These are phyloP conservation scores for Pyracantha coccinea DNA, from an alignment of 331 rosid species.

Conservation along the genomic window DNA sequence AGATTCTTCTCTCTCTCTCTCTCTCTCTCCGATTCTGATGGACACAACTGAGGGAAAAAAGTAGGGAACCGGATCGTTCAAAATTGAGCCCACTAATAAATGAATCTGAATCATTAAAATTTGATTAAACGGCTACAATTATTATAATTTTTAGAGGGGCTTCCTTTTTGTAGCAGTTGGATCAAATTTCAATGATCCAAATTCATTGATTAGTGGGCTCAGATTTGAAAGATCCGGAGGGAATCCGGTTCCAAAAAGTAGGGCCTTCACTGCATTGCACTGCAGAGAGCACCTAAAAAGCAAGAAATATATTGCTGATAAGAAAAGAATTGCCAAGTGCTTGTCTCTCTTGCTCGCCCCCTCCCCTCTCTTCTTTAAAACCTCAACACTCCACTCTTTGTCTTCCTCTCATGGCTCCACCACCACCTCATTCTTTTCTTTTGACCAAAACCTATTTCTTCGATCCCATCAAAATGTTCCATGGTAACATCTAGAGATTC, in stretches of 20 bases:
- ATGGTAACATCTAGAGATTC: neutral
- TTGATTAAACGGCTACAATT: too few species aligned
- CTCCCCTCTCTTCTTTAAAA: neutral
- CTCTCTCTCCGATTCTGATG: neutral
- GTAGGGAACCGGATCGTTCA: too few species aligned
- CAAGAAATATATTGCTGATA: conserved; percentile 20
- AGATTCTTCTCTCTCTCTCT: too few species aligned
- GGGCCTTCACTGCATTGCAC: conserved; percentile 11
- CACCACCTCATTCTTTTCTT: neutral
- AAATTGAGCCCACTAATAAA: too few species aligned
- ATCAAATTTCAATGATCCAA: too few species aligned
- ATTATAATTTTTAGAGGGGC: too few species aligned
- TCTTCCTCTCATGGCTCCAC: neutral
- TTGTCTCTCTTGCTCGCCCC: conserved; percentile 27
- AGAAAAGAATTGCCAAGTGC: conserved; percentile 24
- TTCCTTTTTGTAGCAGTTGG: too few species aligned
- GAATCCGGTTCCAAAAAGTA: too few species aligned
- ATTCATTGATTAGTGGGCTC: too few species aligned
- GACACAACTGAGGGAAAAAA: conserved; percentile 27
- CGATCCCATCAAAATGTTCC: neutral
- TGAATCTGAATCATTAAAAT: too few species aligned
- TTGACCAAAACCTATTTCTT: neutral
- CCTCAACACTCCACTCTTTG: neutral
- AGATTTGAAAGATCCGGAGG: too few species aligned
- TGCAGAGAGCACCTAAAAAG: conserved; percentile 42